phyloP scores from a whole-genome alignment of 768 basidiomycete genomes.

The Tephrocybe sp. region DNA sequence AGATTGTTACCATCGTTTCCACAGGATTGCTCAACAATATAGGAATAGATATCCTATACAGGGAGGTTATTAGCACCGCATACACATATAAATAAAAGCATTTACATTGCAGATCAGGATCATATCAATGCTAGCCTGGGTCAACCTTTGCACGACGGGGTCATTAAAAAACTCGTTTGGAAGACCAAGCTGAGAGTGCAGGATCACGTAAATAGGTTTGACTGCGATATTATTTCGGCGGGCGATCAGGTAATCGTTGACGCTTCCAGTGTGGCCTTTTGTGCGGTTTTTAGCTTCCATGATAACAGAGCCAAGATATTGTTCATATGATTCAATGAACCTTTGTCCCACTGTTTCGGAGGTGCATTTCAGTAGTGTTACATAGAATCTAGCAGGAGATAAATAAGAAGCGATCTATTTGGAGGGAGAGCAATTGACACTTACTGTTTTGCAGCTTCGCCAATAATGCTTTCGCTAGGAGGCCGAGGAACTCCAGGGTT shows the following conservation, averaged over 20 bases:
- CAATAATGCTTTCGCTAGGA: constrained; percentile 16
- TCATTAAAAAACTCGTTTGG: constrained; percentile 51
- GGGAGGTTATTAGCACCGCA: background rate
- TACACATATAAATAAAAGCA: too few relatives aligned
- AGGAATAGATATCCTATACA: constrained; percentile 15
- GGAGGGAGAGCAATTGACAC: constrained; percentile 11
- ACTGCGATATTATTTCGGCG: constrained; percentile 56
- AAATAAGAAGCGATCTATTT: background rate
- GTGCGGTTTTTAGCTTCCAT: constrained; percentile 43
- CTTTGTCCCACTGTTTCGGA: constrained; percentile 14
- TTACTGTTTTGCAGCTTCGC: constrained; percentile 31
- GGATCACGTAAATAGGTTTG: constrained; percentile 43
- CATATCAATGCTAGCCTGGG: constrained; percentile 49
- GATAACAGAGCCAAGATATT: constrained; percentile 41
- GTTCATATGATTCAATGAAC: constrained; percentile 39
- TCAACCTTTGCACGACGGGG: constrained; percentile 44
- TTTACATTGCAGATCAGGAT: constrained; percentile 32
- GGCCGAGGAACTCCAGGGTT: background rate
- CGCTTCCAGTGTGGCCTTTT: constrained; percentile 33
- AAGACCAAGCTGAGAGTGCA: background rate
- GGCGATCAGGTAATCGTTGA: constrained; percentile 53
- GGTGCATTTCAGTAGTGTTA: background rate
- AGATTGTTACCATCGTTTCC: constrained; percentile 41
- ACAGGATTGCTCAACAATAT: constrained; percentile 25
- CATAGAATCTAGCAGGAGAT: background rate